Conservation (phyloP, 257 asterid genomes). For the Rhazya stricta region DNA sequence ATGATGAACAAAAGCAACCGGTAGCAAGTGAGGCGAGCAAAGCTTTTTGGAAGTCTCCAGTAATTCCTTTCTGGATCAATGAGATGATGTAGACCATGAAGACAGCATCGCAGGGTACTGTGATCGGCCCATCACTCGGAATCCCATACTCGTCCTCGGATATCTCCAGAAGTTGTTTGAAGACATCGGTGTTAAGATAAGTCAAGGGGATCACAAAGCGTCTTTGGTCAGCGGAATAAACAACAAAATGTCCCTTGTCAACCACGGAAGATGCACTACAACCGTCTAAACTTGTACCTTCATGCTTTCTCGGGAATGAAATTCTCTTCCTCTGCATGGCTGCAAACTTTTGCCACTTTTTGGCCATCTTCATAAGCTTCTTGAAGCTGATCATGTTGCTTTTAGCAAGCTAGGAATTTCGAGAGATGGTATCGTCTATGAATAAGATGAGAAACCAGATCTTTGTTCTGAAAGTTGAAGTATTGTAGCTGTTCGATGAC, state of each 20-base stretch:
- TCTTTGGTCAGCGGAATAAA: not conserved
- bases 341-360: conserved; percentile 26
- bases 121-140: conserved; percentile 30
- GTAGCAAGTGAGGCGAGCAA: conserved; percentile 17
- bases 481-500: not conserved
- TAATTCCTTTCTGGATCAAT: conserved; percentile 14
- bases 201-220: conserved; percentile 19
- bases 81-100: conserved; percentile 21
- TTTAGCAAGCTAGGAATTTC: not conserved
- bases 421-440: not conserved
- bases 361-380: conserved; percentile 30
- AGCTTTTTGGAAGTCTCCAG: conserved; percentile 20
- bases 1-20: conserved; percentile 13
- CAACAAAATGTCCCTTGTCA: conserved; percentile 17
- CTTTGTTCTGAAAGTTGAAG: not conserved
- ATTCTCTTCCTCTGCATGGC: conserved; percentile 21
- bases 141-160: conserved; percentile 28
- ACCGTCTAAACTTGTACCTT: not conserved
- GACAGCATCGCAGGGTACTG: conserved; percentile 22
- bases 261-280: not conserved
- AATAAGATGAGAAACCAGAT: not conserved
- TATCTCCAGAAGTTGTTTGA: conserved; percentile 21
- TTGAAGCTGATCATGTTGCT: conserved; percentile 25
- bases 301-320: conserved; percentile 3
- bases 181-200: conserved; percentile 10